Base-by-base conservation (phyloP, 306 rosid species). In the Lablab purpureus region DNA sequence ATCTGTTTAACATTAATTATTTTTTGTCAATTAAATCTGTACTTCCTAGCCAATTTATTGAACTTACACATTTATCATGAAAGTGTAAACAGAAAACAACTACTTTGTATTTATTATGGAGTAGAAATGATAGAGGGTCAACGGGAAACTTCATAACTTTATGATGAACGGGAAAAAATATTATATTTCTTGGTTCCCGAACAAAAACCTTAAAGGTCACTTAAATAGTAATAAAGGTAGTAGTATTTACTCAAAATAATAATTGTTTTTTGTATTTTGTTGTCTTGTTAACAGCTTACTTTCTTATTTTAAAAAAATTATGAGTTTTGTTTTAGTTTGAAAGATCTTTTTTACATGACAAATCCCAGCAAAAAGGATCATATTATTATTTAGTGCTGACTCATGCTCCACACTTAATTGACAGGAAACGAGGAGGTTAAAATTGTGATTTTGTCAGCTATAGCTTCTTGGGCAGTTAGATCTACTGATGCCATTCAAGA, bases 401-500 rank as follows among this genome's bases (percentile, higher is more conserved):
- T 76, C 14, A 67, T 71, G 73, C 71, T 19, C 30, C 22, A 56
- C 81, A 75, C 70, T 55, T 55, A 73, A 84, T 68, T 77, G 84
- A 67, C 82, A 95, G 99, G 99, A 70, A 95, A 95, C 28, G 99
- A 95, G 79, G 99, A 95, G 89, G 99, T 90, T 60, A 95, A 93
- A 86, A 87, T 87, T 73, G 88, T 86, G 79, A 83, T 73, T 84
- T 87, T 95, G 87, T 85, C 90, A 2, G 90, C 97, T 23, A 21
- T 95, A 66, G 96, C 93, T 71, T 88, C 85, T 47, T 95, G 99
- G 98, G 96, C 91, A 25, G 91, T 84, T 70, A 85, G 87, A 71
- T 93, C 91, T 79, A 77, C 92, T 22, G 95, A 87, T 87, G 88
- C 77, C 49, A 80, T 91, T 84, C 84, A 87, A 77, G 84, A 84